Conservation (phyloP, 345 rosid species). For the Rhizophora apiculata region DNA sequence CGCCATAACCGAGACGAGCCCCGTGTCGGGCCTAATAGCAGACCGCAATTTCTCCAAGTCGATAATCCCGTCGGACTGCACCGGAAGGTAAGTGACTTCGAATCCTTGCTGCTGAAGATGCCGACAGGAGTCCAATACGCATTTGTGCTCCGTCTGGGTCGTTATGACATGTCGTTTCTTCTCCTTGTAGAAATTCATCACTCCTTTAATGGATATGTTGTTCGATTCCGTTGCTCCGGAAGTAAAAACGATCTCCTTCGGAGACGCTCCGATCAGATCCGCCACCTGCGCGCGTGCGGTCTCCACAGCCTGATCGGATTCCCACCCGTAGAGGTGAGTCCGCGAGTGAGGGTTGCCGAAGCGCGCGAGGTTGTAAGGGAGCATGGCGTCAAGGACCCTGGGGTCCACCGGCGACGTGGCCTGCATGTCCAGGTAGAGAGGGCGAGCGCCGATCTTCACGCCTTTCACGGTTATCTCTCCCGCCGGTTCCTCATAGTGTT, state of each 20-base stretch:
- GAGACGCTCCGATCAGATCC: constrained; percentile 75
- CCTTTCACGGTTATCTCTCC: constrained; percentile 60
- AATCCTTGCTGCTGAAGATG: constrained; percentile 95
- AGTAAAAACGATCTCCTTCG: constrained; percentile 82
- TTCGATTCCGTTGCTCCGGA: constrained; percentile 98
- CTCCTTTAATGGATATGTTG: constrained; percentile 80
- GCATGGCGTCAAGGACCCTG: constrained; percentile 82
- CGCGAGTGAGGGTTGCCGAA: constrained; percentile 97
- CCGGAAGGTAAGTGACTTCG: constrained; percentile 82
- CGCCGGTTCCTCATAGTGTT: constrained; percentile 34
- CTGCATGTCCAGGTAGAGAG: constrained; percentile 76
- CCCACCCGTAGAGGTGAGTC: constrained; percentile 96
- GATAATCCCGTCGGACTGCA: constrained; percentile 61
- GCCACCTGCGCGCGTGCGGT: constrained; percentile 74
- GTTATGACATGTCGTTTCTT: constrained; percentile 88
- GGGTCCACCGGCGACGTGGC: constrained; percentile 89
- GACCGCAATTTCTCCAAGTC: constrained; percentile 60
- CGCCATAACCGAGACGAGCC: constrained; percentile 87
- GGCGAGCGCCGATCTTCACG: constrained; percentile 60
- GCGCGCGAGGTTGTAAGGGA: constrained; percentile 59
- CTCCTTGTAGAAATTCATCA: constrained; percentile 86
- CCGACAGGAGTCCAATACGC: constrained; percentile 90
- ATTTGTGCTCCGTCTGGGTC: constrained; percentile 96
- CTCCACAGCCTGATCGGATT: constrained; percentile 85
- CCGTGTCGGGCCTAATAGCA: constrained; percentile 76